Percentiles rank a stretch among this genome's conserved stretches.
Evolutionary conservation across 202 grass and related monocot genomes (phyloP).

Genomic region (Cymbopogon flexuosus): DNA sequence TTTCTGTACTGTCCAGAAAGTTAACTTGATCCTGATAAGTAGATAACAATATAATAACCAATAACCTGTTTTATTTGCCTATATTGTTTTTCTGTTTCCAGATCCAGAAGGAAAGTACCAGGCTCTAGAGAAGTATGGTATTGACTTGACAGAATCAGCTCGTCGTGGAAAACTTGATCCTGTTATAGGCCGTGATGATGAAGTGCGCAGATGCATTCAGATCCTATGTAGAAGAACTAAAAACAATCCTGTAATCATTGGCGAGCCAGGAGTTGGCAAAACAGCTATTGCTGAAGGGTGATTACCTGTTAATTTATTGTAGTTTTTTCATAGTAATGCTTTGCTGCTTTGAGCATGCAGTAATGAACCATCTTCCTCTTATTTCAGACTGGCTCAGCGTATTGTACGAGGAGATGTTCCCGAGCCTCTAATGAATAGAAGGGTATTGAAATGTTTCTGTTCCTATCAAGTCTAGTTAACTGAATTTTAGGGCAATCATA

Average conservation of each 20-base stretch:
- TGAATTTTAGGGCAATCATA: neutral
- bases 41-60: neutral
- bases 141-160: constrained; percentile 87
- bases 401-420: constrained; percentile 94
- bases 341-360: neutral
- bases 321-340: neutral
- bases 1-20: neutral
- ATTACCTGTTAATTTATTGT: constrained; percentile 12
- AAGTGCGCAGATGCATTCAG: constrained; percentile 82
- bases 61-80: neutral
- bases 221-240: constrained; percentile 96
- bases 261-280: constrained; percentile 91
- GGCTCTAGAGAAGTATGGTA: constrained; percentile 89
- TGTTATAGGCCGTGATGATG: constrained; percentile 93
- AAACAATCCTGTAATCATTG: constrained; percentile 99
- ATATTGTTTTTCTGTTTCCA: constrained; percentile 34
- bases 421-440: constrained; percentile 79
- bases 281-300: constrained; percentile 97
- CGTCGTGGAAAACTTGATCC: constrained; percentile 85
- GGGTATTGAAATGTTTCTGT: constrained; percentile 42
- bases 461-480: neutral
- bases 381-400: constrained; percentile 78
- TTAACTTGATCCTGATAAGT: neutral
- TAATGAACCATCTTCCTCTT: constrained; percentile 1
- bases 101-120: constrained; percentile 93